Base-by-base conservation (phyloP, 2,329 filamentous ascomycete species). In the Phialophora macrospora region DNA sequence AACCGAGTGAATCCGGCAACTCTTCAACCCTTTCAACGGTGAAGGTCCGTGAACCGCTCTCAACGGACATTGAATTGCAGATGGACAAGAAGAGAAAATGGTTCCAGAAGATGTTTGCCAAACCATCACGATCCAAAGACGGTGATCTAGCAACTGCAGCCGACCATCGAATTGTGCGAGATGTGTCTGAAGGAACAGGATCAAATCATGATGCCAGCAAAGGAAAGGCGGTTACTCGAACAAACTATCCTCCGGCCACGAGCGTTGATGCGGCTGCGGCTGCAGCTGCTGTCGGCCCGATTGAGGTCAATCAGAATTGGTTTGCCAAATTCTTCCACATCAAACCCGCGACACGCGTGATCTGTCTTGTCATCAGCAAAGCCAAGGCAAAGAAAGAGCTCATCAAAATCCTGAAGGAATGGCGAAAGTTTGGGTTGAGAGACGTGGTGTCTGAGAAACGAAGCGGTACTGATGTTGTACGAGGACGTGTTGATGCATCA, bases 251-350 rank as follows among this genome's bases (percentile, higher is more conserved):
- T 52, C 65, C 68, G 32, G 66, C 65, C 12, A 70, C 69, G 14
- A 71, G 66, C 32, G 71, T 70, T 44, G 68, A 71, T 56, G 66
- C 68, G 34, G 66, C 67, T 17, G 51, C 63, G 28, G 67, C 67
- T 24, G 62, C 64, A 3, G 64, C 63, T 8, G 65, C 61, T 17
- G 75, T 73, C 69, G 79, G 79, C 68, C 75, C 83, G 77, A 90
- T 85, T 73, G 88, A 87, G 68, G 84, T 87, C 32, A 89, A 88
- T 74, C 88, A 92, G 74, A 96, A 90, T 72, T 97, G 94, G 93
- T 85, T 98, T 60, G 90, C 92, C 32, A 90, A 92, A 17, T 87
- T 98, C 54, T 92, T 98, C 80, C 88, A 92, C 62, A 89, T 97
- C 74, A 97, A 95, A 76, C 94, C 94, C 1, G 91, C 89, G 0